Percentiles rank a stretch among this genome's conserved stretches.
Conservation (phyloP, 1,284 basidiomycete species). For the Sanghuangporus baumii region DNA sequence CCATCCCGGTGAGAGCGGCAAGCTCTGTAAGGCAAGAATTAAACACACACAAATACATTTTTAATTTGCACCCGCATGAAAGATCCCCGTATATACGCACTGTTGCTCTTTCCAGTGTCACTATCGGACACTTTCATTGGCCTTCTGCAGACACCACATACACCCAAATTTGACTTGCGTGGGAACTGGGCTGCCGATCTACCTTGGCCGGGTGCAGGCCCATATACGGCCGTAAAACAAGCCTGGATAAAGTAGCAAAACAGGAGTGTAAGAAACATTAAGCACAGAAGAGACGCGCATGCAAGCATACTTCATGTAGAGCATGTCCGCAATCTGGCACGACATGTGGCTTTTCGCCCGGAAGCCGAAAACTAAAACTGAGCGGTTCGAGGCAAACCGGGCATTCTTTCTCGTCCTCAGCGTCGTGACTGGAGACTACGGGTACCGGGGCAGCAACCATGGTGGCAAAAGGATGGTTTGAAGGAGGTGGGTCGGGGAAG, state of each 20-base stretch:
- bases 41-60: neutral
- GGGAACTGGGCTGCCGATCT: constrained; percentile 40
- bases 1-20: constrained; percentile 85
- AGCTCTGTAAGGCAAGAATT: constrained; percentile 51
- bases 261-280: constrained; percentile 16
- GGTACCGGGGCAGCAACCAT: constrained; percentile 60
- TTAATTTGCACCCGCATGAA: neutral
- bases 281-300: constrained; percentile 8
- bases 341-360: constrained; percentile 94
- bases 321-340: constrained; percentile 97
- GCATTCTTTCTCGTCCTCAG: constrained; percentile 79
- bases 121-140: constrained; percentile 92
- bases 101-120: constrained; percentile 77
- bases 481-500: constrained; percentile 4
- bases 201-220: constrained; percentile 66
- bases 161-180: constrained; percentile 78
- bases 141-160: constrained; percentile 93
- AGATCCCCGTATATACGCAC: constrained; percentile 43
- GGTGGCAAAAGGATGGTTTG: constrained; percentile 41
- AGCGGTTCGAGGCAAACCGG: constrained; percentile 90
- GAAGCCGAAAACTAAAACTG: constrained; percentile 80
- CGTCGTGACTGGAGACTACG: constrained; percentile 58
- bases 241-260: constrained; percentile 49
- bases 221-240: constrained; percentile 94
- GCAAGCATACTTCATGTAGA: constrained; percentile 75